Evolutionary conservation across 2,329 filamentous ascomycete species (phyloP), one percentile per base, ranked within the genome.

Genomic region (Fusarium subglutinans): DNA sequence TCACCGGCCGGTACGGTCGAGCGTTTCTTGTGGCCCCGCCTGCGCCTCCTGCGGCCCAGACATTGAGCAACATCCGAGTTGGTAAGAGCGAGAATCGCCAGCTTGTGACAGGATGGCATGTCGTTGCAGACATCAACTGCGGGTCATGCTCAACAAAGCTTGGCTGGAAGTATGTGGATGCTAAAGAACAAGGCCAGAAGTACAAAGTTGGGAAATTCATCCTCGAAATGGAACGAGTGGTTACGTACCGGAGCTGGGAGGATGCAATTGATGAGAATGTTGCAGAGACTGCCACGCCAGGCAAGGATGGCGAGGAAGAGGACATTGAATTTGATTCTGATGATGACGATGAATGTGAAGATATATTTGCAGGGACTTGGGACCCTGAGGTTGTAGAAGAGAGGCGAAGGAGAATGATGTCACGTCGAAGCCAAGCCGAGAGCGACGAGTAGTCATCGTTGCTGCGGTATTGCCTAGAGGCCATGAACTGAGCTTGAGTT

Each of bases 191-290:
- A 63, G 81, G 84, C 53, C 91, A 92, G 79, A 87, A 86, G 78
- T 93, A 93, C 84, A 93, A 93, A 81, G 85, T 92, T 56, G 90
- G 90, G 74, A 92, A 92, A 80, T 92, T 89, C 78, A 92, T 92
- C 37, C 80, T 93, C 44, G 91, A 93, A 82, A 89, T 87, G 44
- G 86, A 88, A 79, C 83, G 89, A 60, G 87, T 91, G 22, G 84
- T 88, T 30, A 83, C 85, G 18, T 83, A 85, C 51, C 84, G 85
- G 40, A 83, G 81, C 61, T 92, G 90, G 90, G 90, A 82, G 62
- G 80, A 83, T 54, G 57, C 79, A 14, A 63, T 72, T 5, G 69
- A 63, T 7, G 72, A 75, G 28, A 61, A 73, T 26, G 51, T 26
- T 38, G 65, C 58, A 9, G 40, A 40, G 38, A 51, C 30, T 30